Evolutionary conservation across 148 eudicot genomes (phyloP).

Genomic region (Vaccinium myrtillus): DNA sequence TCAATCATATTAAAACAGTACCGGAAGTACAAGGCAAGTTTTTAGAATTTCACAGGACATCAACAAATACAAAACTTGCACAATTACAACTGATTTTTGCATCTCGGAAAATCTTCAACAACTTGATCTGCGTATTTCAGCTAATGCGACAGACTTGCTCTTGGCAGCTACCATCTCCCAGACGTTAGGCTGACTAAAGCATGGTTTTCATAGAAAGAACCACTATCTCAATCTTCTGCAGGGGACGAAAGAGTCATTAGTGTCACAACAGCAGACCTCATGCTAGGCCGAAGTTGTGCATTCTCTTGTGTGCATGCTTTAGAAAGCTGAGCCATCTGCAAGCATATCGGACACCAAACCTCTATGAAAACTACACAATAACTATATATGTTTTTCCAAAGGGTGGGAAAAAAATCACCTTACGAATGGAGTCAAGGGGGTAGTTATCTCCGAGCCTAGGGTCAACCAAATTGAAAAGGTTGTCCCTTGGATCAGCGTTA

Average conservation of each 20-base stretch:
- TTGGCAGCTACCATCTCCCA: slow-evolving; percentile 43
- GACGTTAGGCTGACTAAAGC: slow-evolving; percentile 50
- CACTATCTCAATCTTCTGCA: slow-evolving; percentile 64
- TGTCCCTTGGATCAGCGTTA: slow-evolving; percentile 45
- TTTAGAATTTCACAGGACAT: no score
- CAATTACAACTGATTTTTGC: no score
- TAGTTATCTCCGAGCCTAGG: slow-evolving; percentile 24
- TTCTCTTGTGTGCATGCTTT: slow-evolving; percentile 72
- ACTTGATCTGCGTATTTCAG: neutral
- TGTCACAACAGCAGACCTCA: slow-evolving; percentile 76
- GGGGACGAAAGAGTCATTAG: slow-evolving; percentile 60
- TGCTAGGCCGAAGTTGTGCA: slow-evolving; percentile 61
- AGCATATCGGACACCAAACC: neutral
- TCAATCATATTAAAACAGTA: no score
- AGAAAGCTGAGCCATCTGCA: slow-evolving; percentile 59
- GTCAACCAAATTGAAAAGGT: slow-evolving; percentile 57
- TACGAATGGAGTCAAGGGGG: slow-evolving; percentile 46
- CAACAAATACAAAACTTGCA: no score
- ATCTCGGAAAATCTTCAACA: no score
- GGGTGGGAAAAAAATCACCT: slow-evolving; percentile 25
- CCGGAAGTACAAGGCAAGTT: no score
- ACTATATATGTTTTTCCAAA: no score
- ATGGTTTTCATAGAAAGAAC: slow-evolving; percentile 48
- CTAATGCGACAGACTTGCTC: neutral
- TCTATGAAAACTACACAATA: neutral